Evolutionary conservation across 331 rosid genomes (phyloP).

Genomic region (Rhamnella rubrinervis): DNA sequence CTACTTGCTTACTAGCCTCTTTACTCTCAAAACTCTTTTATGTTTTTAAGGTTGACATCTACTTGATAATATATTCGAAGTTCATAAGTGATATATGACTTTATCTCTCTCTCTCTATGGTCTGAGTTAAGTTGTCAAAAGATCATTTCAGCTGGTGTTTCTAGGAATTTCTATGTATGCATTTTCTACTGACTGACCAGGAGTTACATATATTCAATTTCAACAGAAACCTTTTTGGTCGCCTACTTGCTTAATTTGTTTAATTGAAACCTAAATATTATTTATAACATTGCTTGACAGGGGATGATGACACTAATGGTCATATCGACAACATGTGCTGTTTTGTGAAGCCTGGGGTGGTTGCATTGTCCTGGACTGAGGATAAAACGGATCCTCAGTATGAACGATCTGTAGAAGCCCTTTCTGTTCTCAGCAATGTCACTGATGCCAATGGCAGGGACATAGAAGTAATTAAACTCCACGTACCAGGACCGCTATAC

Average conservation of each 20-base stretch:
- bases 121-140: background rate
- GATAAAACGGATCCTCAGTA: slow-evolving; percentile 84
- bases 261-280: slow-evolving; percentile 11
- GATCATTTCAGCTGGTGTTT: background rate
- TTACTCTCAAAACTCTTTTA: background rate
- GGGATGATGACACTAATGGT: slow-evolving; percentile 96
- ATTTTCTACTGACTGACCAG: background rate
- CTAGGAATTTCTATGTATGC: background rate
- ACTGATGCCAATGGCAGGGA: slow-evolving; percentile 82
- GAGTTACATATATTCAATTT: background rate
- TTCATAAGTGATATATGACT: background rate
- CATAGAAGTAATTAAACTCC: slow-evolving; percentile 71
- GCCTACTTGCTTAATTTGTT: background rate
- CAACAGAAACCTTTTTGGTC: background rate
- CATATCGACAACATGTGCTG: slow-evolving; percentile 94
- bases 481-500: slow-evolving; percentile 70
- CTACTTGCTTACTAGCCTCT: slow-evolving; percentile 3
- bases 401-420: slow-evolving; percentile 70
- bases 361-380: slow-evolving; percentile 80
- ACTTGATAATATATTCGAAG: background rate
- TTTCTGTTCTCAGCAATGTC: slow-evolving; percentile 52
- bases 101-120: background rate
- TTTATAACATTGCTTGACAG: slow-evolving; percentile 40
- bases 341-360: slow-evolving; percentile 85
- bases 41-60: background rate